A percentile compares a stretch with the other conserved stretches of the same genome.
Evolutionary conservation across 2,329 filamentous ascomycete species (phyloP).

Genomic region (Botrytis medusae): DNA sequence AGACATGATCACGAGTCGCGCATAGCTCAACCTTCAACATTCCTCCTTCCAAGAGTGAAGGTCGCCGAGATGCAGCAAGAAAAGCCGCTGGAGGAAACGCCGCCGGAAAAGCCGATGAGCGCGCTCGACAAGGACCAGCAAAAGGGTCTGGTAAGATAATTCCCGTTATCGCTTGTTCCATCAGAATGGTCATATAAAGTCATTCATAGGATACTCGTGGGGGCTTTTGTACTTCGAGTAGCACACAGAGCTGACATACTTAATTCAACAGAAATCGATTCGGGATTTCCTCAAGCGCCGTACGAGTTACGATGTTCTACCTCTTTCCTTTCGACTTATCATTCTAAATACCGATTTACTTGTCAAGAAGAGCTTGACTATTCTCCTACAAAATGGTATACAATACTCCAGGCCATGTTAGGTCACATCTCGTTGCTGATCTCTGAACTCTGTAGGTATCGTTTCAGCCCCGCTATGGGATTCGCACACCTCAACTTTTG

Average conservation of each 20-base stretch:
- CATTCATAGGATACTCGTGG: conserved; percentile 19
- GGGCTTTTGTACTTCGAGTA: conserved; percentile 20
- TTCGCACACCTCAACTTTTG: conserved; percentile 87
- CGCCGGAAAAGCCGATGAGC: conserved; percentile 59
- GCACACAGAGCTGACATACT: conserved; percentile 35
- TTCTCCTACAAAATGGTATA: conserved; percentile 89
- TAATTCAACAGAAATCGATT: conserved; percentile 68
- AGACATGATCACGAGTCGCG: conserved; percentile 38
- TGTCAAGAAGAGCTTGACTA: conserved; percentile 95
- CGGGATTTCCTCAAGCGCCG: conserved; percentile 94
- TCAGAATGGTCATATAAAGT: background rate
- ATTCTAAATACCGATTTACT: conserved; percentile 92
- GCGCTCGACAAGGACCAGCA: conserved; percentile 74
- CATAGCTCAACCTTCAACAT: conserved; percentile 42
- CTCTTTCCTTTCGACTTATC: conserved; percentile 92
- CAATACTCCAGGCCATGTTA: background rate
- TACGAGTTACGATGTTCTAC: conserved; percentile 96
- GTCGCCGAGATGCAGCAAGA: conserved; percentile 22
- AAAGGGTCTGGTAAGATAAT: conserved; percentile 68
- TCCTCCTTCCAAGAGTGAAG: conserved; percentile 36
- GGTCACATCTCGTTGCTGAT: conserved; percentile 10
- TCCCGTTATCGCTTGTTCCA: conserved; percentile 17
- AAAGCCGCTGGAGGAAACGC: conserved; percentile 71
- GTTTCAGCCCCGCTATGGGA: conserved; percentile 98
- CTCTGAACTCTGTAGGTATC: conserved; percentile 63